Base-by-base conservation (phyloP, 140 eudicot genomes). In the Cichorium intybus region DNA sequence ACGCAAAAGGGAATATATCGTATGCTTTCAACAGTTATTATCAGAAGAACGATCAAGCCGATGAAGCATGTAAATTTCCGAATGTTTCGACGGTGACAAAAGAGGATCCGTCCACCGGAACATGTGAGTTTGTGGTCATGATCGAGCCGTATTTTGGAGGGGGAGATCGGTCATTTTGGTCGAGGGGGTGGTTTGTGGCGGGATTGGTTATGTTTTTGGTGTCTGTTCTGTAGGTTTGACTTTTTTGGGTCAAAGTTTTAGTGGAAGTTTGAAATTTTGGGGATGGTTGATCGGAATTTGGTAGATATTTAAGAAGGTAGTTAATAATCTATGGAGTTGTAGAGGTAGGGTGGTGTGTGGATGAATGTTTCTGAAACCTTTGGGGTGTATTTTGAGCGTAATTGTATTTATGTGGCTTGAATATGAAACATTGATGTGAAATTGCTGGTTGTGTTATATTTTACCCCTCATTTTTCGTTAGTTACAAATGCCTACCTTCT, bases 1-100 rank as follows among this genome's bases (percentile, higher is more conserved):
- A 85, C 69, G 81, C 55, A n/a, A 50, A 29, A 22, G 79, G 73
- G 54, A 85, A 81, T 23, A 18, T 81, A 21, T 81, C 92, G 3
- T 85, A 75, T 43, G 92, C 92, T 2, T 81, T 81, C 24, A 85
- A 81, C 41, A 85, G 82, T 75, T 85, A 81, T 58, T 84, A 77
- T 69, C 90, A 84, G 82, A 77, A 69, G 56, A 77, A 84, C 28
- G 76, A 80, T 74, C 90, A 84, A 72, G 66, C 21, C 4, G 90
- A 84, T 10, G 71, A 75, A 43, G 90, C 90, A 2, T 84, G 90
- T 23, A 80, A 67, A 66, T 84, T 84, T 68, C 80, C 83, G 6
- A 77, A 71, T 33, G 82, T 77, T 48, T 77, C 82, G 2, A 78
- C 74, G 12, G 1, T 81, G 23, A 81, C 86, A 0, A 81, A 77